Percentiles rank a stretch among this genome's conserved stretches.
Conservation (phyloP, 2,329 filamentous ascomycete genomes). For the Fusarium newnesense region DNA sequence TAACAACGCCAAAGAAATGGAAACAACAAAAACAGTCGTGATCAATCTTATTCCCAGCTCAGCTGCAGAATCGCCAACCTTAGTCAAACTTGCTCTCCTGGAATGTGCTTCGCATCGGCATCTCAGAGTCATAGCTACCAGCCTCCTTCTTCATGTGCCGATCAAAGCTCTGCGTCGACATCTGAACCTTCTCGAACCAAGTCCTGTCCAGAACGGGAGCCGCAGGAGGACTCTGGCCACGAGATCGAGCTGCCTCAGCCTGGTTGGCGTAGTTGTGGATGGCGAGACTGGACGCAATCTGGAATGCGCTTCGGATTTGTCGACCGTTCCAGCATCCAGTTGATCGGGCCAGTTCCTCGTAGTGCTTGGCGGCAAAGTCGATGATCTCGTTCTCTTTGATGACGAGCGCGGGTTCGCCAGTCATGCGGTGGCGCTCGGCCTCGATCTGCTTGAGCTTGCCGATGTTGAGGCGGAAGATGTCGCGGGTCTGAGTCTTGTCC, state of each 20-base stretch:
- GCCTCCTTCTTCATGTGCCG: constrained; percentile 54
- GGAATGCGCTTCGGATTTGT: constrained; percentile 53
- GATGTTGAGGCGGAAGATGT: constrained; percentile 56
- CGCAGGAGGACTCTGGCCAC: constrained; percentile 49
- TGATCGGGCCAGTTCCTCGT: constrained; percentile 42
- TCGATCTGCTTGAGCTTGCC: constrained; percentile 52
- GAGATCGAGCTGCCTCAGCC: constrained; percentile 44
- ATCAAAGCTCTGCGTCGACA: constrained; percentile 56
- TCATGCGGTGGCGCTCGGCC: constrained; percentile 48
- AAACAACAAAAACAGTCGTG: neutral
- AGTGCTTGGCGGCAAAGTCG: constrained; percentile 51
- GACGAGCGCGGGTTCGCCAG: constrained; percentile 48
- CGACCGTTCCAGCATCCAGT: constrained; percentile 51
- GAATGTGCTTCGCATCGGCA: constrained; percentile 50
- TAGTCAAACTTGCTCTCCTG: constrained; percentile 36
- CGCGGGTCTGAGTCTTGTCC: constrained; percentile 51
- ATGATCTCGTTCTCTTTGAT: constrained; percentile 51
- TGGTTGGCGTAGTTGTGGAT: constrained; percentile 49
- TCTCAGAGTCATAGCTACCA: constrained; percentile 46
- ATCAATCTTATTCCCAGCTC: neutral
- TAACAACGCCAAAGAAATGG: neutral
- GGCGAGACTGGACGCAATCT: constrained; percentile 51
- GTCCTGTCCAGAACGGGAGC: constrained; percentile 51
- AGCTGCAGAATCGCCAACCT: neutral
- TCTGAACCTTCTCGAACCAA: constrained; percentile 55